Base-by-base conservation (phyloP, 2,329 filamentous ascomycete genomes). In the Alternaria consortialis region DNA sequence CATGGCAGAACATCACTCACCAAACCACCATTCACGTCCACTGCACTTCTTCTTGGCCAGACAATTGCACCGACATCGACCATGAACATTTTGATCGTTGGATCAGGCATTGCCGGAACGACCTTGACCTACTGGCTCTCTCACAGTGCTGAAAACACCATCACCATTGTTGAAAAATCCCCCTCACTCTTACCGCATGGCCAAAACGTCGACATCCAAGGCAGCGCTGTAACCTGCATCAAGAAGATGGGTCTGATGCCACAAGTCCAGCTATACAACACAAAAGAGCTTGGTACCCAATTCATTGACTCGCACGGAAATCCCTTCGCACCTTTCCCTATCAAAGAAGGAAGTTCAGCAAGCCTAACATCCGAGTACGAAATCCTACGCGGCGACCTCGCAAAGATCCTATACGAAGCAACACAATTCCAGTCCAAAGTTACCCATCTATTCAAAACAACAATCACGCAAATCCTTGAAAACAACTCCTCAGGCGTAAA, bases 301-400 rank as follows among this genome's bases (percentile, higher is more conserved):
- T 46, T 46, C 15, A 31, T 46, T 8, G 9, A 46, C 27, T 46
- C 43, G 0, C n/a, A 47, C 7, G 27, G 27, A 47, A 23, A 2
- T 56, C 64, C 2, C 81, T 88, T 32, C 2, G 27, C 27, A 0
- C 44, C n/a, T 17, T 47, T 47, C 29, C 27, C 44, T 2, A 47
- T 32, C 44, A 47, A 47, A 47, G 27, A 47, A 47, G 27, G 44
- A 11, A 29, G 43, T 4, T 46, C 43, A 7, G 43, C 27, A 31
- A 46, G 43, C 7, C 43, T 29, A 31, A 31, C 43, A 4, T 46
- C 43, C 2, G 43, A 46, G 29, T 46, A 46, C 43, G 25, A 46
- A 1, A 46, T 46, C 25, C n/a, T 46, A 1, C 43, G 43, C 25
- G 43, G 43, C 25, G 43, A 46, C n/a, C 25, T 31, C 2, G 43